Percentiles rank a stretch among this genome's conserved stretches.
Conservation (phyloP, 2,329 filamentous ascomycete species). For the Penicillium sclerotiorum region DNA sequence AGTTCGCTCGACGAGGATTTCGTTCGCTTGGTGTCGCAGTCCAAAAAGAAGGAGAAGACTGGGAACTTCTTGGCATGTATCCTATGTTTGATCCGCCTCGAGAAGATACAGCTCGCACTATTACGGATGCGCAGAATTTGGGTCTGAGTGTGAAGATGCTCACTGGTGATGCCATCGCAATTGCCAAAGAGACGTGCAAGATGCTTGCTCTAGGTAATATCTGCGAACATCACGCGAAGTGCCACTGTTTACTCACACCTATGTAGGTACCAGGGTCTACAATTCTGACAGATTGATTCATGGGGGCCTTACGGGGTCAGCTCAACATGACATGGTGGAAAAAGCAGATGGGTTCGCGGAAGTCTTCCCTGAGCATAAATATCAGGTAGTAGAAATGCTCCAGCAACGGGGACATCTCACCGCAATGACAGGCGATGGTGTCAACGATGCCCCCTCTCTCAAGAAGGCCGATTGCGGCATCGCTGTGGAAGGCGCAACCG, state of each 20-base stretch:
- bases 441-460: conserved; percentile 72
- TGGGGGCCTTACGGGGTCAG: conserved; percentile 71
- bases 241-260: too few relatives aligned
- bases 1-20: conserved; percentile 79
- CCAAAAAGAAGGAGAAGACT: conserved; percentile 74
- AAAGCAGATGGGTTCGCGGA: conserved; percentile 73
- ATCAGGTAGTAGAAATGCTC: conserved; percentile 74
- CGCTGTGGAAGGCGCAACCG: conserved; percentile 72
- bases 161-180: conserved; percentile 77
- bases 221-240: too few relatives aligned
- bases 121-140: conserved; percentile 73
- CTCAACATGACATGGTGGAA: conserved; percentile 76
- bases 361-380: conserved; percentile 76
- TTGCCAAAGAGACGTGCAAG: conserved; percentile 80
- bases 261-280: conserved; percentile 80
- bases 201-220: conserved; percentile 77
- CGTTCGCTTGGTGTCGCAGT: conserved; percentile 77
- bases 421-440: conserved; percentile 76
- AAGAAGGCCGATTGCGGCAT: conserved; percentile 77
- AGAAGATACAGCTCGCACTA: conserved; percentile 75
- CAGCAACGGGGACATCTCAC: conserved; percentile 73
- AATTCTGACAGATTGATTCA: conserved; percentile 77
- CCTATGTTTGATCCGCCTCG: conserved; percentile 80
- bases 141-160: conserved; percentile 81
- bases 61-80: conserved; percentile 74